Evolutionary conservation across 1,284 basidiomycete species (phyloP).

Genomic region (Singerocomus inundabilis): DNA sequence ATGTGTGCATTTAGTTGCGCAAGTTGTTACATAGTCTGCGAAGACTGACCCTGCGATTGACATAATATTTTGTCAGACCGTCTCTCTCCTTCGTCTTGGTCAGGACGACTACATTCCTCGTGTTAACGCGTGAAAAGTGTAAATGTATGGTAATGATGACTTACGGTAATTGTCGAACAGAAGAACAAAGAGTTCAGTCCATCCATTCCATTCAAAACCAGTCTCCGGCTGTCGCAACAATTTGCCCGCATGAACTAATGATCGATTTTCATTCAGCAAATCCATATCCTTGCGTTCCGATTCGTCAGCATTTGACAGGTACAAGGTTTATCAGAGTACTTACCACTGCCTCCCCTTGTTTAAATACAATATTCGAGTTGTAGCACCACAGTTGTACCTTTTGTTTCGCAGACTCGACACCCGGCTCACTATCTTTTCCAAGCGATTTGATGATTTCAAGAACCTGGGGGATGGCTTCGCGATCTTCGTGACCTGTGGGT

Average conservation of each 20-base stretch:
- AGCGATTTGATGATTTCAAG: conserved; percentile 83
- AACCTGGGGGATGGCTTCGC: conserved; percentile 75
- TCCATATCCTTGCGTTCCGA: conserved; percentile 72
- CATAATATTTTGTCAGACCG: conserved; percentile 70
- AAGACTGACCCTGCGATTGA: conserved; percentile 72
- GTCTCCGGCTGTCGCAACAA: conserved; percentile 83
- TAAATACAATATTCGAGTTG: conserved; percentile 77
- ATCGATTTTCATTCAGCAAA: conserved; percentile 77
- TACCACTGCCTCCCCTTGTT: conserved; percentile 75
- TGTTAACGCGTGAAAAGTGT: conserved; percentile 8
- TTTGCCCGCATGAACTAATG: conserved; percentile 80
- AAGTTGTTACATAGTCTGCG: background rate
- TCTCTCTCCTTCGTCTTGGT: conserved; percentile 80
- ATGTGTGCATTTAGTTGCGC: conserved; percentile 4
- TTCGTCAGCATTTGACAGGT: conserved; percentile 3
- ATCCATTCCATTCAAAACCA: conserved; percentile 76
- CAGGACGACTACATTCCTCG: conserved; percentile 66
- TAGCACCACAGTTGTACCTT: conserved; percentile 87
- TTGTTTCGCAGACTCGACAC: conserved; percentile 77
- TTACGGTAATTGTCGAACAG: conserved; percentile 91
- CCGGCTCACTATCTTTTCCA: conserved; percentile 82
- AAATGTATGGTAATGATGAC: conserved; percentile 29
- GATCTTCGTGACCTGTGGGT: conserved; percentile 73
- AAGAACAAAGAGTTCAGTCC: conserved; percentile 84
- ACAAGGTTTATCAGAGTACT: conserved; percentile 30